Conservation (phyloP, 2,329 filamentous ascomycete genomes). For the Fusarium sp. region DNA sequence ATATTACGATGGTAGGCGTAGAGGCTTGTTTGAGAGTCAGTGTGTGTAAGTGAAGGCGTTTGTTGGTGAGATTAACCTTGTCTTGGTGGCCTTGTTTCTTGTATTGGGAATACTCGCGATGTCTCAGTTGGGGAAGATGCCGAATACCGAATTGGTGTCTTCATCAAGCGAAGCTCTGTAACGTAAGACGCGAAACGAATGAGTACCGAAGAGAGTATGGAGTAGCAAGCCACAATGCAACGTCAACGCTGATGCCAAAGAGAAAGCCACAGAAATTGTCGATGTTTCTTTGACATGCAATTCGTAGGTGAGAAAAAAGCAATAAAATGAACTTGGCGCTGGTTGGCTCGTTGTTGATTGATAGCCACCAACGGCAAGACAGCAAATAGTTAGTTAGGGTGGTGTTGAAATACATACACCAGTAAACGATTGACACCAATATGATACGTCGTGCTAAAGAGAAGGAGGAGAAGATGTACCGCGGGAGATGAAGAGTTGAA, state of each 20-base stretch:
- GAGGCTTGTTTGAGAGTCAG: not conserved
- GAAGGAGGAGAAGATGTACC: not conserved
- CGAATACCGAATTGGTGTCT: slow-evolving; percentile 10
- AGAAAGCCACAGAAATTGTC: not conserved
- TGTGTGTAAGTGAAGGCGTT: not conserved
- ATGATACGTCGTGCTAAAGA: not conserved
- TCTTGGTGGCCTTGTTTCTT: not conserved
- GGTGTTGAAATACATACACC: not conserved
- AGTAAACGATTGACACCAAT: not conserved
- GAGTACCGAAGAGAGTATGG: not conserved
- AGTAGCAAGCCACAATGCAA: slow-evolving; percentile 22
- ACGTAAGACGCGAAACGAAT: slow-evolving; percentile 1
- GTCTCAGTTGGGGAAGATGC: slow-evolving; percentile 4
- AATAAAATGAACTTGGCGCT: not conserved
- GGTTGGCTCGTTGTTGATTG: not conserved
- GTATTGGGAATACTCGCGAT: slow-evolving; percentile 1
- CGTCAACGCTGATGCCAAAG: not conserved
- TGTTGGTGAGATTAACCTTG: not conserved
- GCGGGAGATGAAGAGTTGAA: not conserved
- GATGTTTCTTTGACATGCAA: not conserved
- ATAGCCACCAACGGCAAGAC: not conserved
- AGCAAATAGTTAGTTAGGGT: not conserved
- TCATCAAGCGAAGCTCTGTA: slow-evolving; percentile 23
- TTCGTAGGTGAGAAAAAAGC: not conserved
- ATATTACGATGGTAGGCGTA: not conserved